A percentile compares a stretch with the other conserved stretches of the same genome.
Evolutionary conservation across 108 stramenopile genomes (phyloP).

Genomic region (Chaetoceros muelleri): DNA sequence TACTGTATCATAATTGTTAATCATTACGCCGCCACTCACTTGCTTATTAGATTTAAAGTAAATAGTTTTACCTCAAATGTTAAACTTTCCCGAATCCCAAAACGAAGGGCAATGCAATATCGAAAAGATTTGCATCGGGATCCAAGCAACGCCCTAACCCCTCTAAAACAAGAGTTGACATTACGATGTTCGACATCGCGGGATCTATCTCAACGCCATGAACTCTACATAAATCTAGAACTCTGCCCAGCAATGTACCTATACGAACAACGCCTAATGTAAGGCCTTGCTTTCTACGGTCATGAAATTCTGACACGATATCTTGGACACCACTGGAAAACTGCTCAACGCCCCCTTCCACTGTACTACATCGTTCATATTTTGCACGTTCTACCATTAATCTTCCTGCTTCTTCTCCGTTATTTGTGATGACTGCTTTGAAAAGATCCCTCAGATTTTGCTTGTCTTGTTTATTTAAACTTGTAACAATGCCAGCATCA

Average conservation of each 20-base stretch:
- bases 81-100: slow-evolving; percentile 42
- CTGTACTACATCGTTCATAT: slow-evolving; percentile 69
- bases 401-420: slow-evolving; percentile 67
- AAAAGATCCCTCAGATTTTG: slow-evolving; percentile 76
- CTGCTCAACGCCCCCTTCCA: slow-evolving; percentile 63
- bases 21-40: too few relatives aligned
- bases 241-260: slow-evolving; percentile 54
- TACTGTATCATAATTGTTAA: too few relatives aligned
- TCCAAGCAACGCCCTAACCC: slow-evolving; percentile 80
- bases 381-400: slow-evolving; percentile 87
- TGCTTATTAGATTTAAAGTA: too few relatives aligned
- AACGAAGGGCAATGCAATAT: slow-evolving; percentile 74
- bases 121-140: slow-evolving; percentile 71
- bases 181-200: slow-evolving; percentile 76
- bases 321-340: slow-evolving; percentile 67
- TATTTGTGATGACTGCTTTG: slow-evolving; percentile 72
- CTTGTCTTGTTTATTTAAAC: slow-evolving; percentile 48
- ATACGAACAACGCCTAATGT: slow-evolving; percentile 81
- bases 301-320: slow-evolving; percentile 83
- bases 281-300: slow-evolving; percentile 64
- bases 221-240: slow-evolving; percentile 71
- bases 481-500: slow-evolving; percentile 81
- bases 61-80: too few relatives aligned
- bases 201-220: slow-evolving; percentile 88
- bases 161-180: slow-evolving; percentile 82